phyloP scores from a whole-genome alignment of 139 green algal genomes.

The Chlamydomonas sp. region DNA sequence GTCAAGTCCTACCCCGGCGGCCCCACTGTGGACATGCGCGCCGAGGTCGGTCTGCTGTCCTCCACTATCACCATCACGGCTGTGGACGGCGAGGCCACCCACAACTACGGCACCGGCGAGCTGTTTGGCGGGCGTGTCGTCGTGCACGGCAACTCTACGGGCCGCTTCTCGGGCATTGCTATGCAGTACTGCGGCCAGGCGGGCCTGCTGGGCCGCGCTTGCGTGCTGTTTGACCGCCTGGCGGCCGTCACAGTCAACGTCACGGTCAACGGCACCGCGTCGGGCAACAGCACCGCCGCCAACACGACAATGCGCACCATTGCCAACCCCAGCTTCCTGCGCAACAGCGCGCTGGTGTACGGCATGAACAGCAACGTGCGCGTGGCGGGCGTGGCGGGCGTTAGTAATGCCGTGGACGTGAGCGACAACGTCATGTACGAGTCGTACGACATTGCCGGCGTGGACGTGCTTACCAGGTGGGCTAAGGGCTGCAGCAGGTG shows the following conservation, averaged over 20 bases:
- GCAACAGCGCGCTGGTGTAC: conserved; percentile 17
- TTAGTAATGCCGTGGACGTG: neutral
- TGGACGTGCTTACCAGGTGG: conserved; percentile 14
- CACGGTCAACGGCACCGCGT: neutral
- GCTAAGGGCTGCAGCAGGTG: no score
- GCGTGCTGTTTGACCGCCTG: conserved; percentile 37
- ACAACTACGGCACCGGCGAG: conserved; percentile 7
- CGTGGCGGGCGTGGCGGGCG: neutral
- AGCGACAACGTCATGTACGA: conserved; percentile 24
- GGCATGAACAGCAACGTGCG: conserved; percentile 42
- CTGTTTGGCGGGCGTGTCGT: conserved; percentile 37
- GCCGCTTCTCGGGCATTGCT: conserved; percentile 14
- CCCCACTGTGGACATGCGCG: conserved; percentile 39
- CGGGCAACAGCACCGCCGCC: neutral
- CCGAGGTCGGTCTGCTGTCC: conserved; percentile 49
- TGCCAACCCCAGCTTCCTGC: conserved; percentile 40
- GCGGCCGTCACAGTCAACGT: neutral
- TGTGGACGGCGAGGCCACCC: neutral
- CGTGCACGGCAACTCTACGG: conserved; percentile 19
- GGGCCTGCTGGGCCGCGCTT: conserved; percentile 18
- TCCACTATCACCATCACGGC: conserved; percentile 15
- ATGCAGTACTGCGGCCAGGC: conserved; percentile 49
- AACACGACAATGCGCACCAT: neutral
- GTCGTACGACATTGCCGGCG: conserved; percentile 7
- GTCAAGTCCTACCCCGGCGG: conserved; percentile 12